These are phyloP conservation scores for Vitis riparia DNA, from an alignment of 164 flowering plant genomes.

Conservation along the genomic window DNA sequence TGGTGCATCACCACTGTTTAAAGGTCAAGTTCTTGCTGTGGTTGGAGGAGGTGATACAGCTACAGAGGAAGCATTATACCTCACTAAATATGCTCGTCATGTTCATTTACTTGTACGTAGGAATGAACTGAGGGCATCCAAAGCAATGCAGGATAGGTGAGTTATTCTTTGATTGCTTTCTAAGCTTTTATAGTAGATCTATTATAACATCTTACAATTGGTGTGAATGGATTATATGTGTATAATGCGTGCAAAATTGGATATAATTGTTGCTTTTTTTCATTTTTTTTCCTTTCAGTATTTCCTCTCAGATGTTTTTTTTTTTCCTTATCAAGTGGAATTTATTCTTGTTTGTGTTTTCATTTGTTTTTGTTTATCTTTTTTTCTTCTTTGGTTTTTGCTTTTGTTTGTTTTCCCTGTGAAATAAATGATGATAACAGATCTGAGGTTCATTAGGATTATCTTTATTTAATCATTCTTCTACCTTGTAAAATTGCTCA, in stretches of 20 bases:
- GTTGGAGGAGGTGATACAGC: conserved; percentile 99
- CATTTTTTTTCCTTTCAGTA: not conserved
- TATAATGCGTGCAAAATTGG: conserved; percentile 1
- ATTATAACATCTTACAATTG: not conserved
- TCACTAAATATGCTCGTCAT: conserved; percentile 96
- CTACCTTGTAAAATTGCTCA: not conserved
- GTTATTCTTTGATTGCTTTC: conserved; percentile 8
- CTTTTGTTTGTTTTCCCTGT: not conserved
- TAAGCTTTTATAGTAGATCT: not conserved
- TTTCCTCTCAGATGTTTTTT: not conserved
- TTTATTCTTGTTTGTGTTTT: not conserved
- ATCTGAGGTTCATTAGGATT: not conserved
- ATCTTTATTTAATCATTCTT: not conserved
- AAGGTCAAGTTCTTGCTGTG: conserved; percentile 93
- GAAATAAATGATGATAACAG: not conserved
- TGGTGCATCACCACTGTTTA: conserved; percentile 94
- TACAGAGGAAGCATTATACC: conserved; percentile 93
- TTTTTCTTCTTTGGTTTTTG: too few species aligned
- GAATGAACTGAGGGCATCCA: conserved; percentile 87
- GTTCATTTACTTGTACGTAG: conserved; percentile 89
- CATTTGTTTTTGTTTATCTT: too few species aligned
- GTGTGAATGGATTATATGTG: not conserved
- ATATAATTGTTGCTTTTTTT: not conserved
- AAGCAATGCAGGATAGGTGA: conserved; percentile 98
- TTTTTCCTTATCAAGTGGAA: not conserved